These are phyloP conservation scores for Candida ipomoeae DNA, from an alignment of 805 yeast genomes.

Conservation along the genomic window DNA sequence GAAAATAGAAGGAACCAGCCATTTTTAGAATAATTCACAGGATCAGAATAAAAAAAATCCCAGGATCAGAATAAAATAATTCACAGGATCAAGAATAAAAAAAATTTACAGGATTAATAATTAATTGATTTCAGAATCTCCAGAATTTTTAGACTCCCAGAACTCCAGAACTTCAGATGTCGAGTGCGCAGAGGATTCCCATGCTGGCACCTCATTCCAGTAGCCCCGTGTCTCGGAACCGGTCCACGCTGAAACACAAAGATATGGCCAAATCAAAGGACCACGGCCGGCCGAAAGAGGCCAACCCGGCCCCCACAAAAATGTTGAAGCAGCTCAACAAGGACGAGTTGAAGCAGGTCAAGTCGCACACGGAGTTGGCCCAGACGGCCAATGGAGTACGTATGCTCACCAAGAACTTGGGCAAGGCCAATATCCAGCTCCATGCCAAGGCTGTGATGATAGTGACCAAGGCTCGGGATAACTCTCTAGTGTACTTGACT, in stretches of 20 bases:
- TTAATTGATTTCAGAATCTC: no score
- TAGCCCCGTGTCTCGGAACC: background rate
- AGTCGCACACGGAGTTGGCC: slow-evolving; percentile 70
- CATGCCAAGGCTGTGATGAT: slow-evolving; percentile 70
- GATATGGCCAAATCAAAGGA: background rate
- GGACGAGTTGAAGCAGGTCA: slow-evolving; percentile 50
- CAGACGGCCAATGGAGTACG: slow-evolving; percentile 81
- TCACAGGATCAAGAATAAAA: no score
- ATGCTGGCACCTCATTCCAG: background rate
- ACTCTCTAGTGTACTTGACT: slow-evolving; percentile 68
- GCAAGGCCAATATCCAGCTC: slow-evolving; percentile 66
- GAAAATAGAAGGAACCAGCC: no score
- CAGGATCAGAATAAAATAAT: no score
- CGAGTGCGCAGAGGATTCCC: background rate
- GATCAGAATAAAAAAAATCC: no score
- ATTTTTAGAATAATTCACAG: no score
- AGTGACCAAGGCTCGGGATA: slow-evolving; percentile 87
- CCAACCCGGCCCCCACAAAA: slow-evolving; percentile 9
- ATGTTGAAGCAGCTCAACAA: slow-evolving; percentile 25
- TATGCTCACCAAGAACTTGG: slow-evolving; percentile 64
- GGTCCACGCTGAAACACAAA: background rate
- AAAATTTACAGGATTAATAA: no score
- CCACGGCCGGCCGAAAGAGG: slow-evolving; percentile 3
- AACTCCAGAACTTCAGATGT: background rate
- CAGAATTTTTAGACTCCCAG: no score